Percentiles rank a stretch among this genome's conserved stretches.
These are phyloP conservation scores for Solanum aculeatissimum DNA, from an alignment of 305 asterid species.

Conservation along the genomic window DNA sequence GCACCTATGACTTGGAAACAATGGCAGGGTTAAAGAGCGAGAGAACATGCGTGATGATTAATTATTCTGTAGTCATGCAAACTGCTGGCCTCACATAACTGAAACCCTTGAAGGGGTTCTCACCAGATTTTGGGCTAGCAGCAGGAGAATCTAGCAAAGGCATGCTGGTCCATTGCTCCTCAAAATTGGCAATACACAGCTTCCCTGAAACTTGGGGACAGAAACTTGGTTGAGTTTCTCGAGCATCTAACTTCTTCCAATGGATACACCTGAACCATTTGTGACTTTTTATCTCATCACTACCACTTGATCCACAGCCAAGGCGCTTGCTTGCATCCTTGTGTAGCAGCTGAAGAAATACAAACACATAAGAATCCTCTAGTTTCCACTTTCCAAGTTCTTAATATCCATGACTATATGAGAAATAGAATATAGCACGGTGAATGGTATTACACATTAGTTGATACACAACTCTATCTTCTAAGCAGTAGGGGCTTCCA, in stretches of 20 bases:
- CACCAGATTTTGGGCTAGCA: slow-evolving; percentile 41
- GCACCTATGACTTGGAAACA: background rate
- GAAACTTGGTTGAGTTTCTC: slow-evolving; percentile 52
- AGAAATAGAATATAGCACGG: background rate
- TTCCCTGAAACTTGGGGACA: slow-evolving; percentile 53
- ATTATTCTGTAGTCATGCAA: slow-evolving; percentile 14
- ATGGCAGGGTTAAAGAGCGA: background rate
- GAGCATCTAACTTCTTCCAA: slow-evolving; percentile 59
- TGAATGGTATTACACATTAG: background rate
- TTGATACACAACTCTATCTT: background rate
- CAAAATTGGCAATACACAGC: slow-evolving; percentile 71
- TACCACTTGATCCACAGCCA: slow-evolving; percentile 44
- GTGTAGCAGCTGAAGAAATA: slow-evolving; percentile 42
- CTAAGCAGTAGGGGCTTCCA: background rate
- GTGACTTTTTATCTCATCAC: slow-evolving; percentile 46
- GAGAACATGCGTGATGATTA: background rate
- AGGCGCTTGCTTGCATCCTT: slow-evolving; percentile 54
- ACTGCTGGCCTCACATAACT: slow-evolving; percentile 37
- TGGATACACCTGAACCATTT: slow-evolving; percentile 59
- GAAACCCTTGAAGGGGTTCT: slow-evolving; percentile 50
- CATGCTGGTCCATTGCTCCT: slow-evolving; percentile 58
- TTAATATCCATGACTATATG: background rate
- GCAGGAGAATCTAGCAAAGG: slow-evolving; percentile 56
- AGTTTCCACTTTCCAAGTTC: background rate
- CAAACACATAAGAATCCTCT: background rate